Evolutionary conservation across 306 rosid genomes (phyloP).

Genomic region (Quercus rubra): DNA sequence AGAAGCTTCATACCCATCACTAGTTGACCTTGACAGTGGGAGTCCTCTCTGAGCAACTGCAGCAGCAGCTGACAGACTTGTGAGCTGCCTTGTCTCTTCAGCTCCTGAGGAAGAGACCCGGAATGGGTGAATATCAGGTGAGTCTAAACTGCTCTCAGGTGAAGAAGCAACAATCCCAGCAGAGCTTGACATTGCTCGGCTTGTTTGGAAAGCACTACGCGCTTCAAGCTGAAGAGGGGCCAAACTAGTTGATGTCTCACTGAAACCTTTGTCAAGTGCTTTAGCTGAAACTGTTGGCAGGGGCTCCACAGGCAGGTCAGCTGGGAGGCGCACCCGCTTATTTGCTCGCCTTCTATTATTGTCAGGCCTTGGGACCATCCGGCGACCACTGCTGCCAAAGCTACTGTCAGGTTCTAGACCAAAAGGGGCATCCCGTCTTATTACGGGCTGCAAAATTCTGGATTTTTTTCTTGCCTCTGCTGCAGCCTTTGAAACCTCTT

Average conservation of each 20-base stretch:
- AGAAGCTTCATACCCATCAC: slow-evolving; percentile 97
- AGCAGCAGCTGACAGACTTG: slow-evolving; percentile 45
- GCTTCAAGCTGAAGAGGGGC: slow-evolving; percentile 90
- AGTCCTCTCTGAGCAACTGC: slow-evolving; percentile 45
- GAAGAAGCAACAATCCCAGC: slow-evolving; percentile 73
- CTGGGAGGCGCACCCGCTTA: slow-evolving; percentile 78
- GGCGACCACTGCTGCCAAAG: slow-evolving; percentile 69
- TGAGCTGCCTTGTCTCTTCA: slow-evolving; percentile 64
- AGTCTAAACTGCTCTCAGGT: slow-evolving; percentile 92
- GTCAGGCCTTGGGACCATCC: slow-evolving; percentile 60
- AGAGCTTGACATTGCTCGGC: slow-evolving; percentile 67
- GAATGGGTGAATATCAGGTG: slow-evolving; percentile 90
- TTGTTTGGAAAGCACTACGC: slow-evolving; percentile 64
- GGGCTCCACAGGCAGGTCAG: slow-evolving; percentile 70
- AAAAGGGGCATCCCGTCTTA: slow-evolving; percentile 51
- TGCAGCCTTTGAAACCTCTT: slow-evolving; percentile 91
- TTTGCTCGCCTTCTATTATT: slow-evolving; percentile 62
- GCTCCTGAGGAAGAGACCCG: slow-evolving; percentile 60
- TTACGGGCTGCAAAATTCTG: slow-evolving; percentile 83
- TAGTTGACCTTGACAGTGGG: slow-evolving; percentile 82
- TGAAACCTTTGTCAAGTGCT: slow-evolving; percentile 50
- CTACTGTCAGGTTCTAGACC: slow-evolving; percentile 51
- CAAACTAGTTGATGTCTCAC: slow-evolving; percentile 54
- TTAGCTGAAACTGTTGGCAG: slow-evolving; percentile 45
- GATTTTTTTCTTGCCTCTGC: slow-evolving; percentile 98